A percentile compares a stretch with the other conserved stretches of the same genome.
Conservation (phyloP, 495 filamentous ascomycete genomes). For the Penicillium longicatenatum region DNA sequence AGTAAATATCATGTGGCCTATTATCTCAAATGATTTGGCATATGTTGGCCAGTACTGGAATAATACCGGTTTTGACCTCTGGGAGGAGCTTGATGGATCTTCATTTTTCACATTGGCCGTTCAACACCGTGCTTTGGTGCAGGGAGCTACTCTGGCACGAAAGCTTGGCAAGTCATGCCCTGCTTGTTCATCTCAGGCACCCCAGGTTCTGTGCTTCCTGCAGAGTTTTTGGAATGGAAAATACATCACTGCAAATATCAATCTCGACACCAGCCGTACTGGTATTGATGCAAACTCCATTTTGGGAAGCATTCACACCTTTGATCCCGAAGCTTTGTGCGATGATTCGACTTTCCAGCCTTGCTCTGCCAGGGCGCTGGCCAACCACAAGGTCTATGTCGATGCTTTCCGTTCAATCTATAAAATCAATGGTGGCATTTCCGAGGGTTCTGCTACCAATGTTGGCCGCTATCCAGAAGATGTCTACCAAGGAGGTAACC, state of each 20-base stretch:
- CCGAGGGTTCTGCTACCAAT: constrained; percentile 16
- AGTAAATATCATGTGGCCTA: constrained; percentile 47
- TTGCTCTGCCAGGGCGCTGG: constrained; percentile 46
- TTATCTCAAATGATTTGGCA: constrained; percentile 57
- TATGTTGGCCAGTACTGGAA: constrained; percentile 75
- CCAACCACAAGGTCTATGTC: constrained; percentile 50
- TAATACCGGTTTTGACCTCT: constrained; percentile 54
- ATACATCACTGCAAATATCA: constrained; percentile 56
- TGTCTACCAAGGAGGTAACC: constrained; percentile 62
- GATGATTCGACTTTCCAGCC: constrained; percentile 50
- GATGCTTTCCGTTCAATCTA: constrained; percentile 53
- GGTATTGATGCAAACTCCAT: constrained; percentile 62
- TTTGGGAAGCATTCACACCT: constrained; percentile 59
- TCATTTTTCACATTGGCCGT: constrained; percentile 62
- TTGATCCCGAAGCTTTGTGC: constrained; percentile 53
- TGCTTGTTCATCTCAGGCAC: constrained; percentile 55
- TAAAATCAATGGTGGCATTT: constrained; percentile 35
- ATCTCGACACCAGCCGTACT: constrained; percentile 40
- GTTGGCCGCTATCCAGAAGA: constrained; percentile 66
- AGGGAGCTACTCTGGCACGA: constrained; percentile 59
- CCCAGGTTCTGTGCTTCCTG: constrained; percentile 56
- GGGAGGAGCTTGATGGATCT: constrained; percentile 67
- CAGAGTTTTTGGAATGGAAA: constrained; percentile 61
- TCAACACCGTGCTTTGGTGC: constrained; percentile 58
- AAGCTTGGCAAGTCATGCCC: constrained; percentile 42